phyloP scores from a whole-genome alignment of 345 rosid species.

The Brassica rapa region DNA sequence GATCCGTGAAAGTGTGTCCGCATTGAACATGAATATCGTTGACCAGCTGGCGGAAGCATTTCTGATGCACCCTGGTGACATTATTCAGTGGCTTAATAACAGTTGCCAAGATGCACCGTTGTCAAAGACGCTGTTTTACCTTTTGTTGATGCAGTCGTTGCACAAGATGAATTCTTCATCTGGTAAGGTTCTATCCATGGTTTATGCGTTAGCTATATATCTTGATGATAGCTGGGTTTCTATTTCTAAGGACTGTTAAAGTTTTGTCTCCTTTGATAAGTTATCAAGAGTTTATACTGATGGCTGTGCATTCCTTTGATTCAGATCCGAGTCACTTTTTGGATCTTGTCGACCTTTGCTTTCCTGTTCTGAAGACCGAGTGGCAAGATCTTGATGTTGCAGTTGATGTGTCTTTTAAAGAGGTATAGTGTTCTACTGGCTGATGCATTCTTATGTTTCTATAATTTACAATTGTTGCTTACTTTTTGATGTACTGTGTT shows the following conservation, averaged over 20 bases:
- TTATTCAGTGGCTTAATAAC: conserved; percentile 55
- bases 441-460: conserved; percentile 19
- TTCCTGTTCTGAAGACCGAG: conserved; percentile 67
- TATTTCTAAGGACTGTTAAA: background rate
- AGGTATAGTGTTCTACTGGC: conserved; percentile 49
- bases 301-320: conserved; percentile 35
- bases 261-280: conserved; percentile 6
- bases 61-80: conserved; percentile 50
- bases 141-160: conserved; percentile 73
- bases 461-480: conserved; percentile 1
- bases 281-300: conserved; percentile 11
- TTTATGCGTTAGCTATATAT: conserved; percentile 9
- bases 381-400: conserved; percentile 58
- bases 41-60: conserved; percentile 59
- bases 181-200: conserved; percentile 29
- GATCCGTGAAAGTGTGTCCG: conserved; percentile 45
- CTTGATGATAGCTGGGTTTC: conserved; percentile 10
- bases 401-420: conserved; percentile 44
- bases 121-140: conserved; percentile 60
- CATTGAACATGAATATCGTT: conserved; percentile 61
- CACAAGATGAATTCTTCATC: conserved; percentile 31
- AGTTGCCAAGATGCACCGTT: conserved; percentile 49
- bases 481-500: conserved; percentile 6
- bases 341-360: conserved; percentile 65
- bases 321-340: conserved; percentile 49